These are phyloP conservation scores for Blakeslea trispora DNA, from an alignment of 371 early-diverging fungal species.

Conservation along the genomic window DNA sequence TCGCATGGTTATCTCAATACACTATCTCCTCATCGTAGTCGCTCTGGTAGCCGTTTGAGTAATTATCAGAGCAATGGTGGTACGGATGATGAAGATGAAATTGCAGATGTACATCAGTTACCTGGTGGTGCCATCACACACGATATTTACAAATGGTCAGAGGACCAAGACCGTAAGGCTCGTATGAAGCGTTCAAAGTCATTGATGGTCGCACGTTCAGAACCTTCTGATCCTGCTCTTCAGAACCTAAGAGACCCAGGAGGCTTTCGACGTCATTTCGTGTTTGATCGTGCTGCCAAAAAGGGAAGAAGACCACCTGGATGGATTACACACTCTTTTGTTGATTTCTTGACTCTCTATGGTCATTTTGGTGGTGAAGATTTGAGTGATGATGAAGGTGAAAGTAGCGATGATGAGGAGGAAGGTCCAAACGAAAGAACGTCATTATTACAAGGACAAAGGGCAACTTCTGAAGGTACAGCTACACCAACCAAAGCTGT, in stretches of 20 bases:
- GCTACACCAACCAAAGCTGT: conserved; percentile 74
- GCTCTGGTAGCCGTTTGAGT: conserved; percentile 7
- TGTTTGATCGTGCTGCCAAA: conserved; percentile 69
- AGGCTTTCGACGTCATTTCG: conserved; percentile 87
- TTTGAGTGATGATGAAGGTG: conserved; percentile 83
- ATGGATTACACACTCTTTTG: conserved; percentile 82
- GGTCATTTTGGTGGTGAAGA: conserved; percentile 96
- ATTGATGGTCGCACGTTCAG: conserved; percentile 25
- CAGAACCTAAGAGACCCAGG: conserved; percentile 72
- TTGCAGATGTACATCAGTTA: conserved; percentile 37
- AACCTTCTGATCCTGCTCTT: conserved; percentile 38
- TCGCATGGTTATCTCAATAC: conserved; percentile 5
- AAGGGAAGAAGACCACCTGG: conserved; percentile 65
- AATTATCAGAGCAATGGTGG: conserved; percentile 12
- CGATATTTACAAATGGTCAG: conserved; percentile 65
- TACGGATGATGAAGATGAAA: conserved; percentile 17
- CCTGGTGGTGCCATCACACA: conserved; percentile 54
- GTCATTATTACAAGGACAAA: conserved; percentile 51
- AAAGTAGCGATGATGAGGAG: conserved; percentile 64
- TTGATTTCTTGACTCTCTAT: conserved; percentile 91
- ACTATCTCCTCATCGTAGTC: conserved; percentile 9
- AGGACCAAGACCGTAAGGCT: conserved; percentile 37
- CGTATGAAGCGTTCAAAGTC: conserved; percentile 46
- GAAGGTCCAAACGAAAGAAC: conserved; percentile 34
- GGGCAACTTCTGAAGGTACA: conserved; percentile 59